phyloP scores from a whole-genome alignment of 2,329 filamentous ascomycete species.

The Diaporthe australafricana region DNA sequence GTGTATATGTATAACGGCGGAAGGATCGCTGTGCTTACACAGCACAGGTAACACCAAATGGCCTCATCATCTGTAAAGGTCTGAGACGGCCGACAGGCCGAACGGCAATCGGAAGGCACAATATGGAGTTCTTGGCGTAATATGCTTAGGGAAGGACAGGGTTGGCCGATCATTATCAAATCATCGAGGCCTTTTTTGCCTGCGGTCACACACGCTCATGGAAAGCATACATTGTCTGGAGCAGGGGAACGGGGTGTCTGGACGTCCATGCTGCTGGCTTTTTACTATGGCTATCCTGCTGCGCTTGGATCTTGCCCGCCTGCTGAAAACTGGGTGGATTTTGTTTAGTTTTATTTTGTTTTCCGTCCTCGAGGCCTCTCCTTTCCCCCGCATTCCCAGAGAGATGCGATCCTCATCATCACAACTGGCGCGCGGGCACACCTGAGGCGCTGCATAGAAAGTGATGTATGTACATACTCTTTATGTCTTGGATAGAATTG shows the following conservation, averaged over 20 bases:
- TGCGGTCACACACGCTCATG: not conserved
- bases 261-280: not conserved
- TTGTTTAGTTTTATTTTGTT: not conserved
- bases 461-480: conserved; percentile 14
- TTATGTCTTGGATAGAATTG: conserved; percentile 6
- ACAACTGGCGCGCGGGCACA: not conserved
- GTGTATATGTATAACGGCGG: conserved; percentile 7
- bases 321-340: not conserved
- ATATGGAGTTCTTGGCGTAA: conserved; percentile 32
- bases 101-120: conserved; percentile 2
- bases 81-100: not conserved
- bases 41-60: conserved; percentile 13
- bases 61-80: not conserved
- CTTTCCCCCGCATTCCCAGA: not conserved
- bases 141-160: not conserved
- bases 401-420: not conserved
- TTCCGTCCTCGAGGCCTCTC: not conserved
- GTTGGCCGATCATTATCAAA: not conserved
- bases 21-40: conserved; percentile 33
- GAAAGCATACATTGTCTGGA: conserved; percentile 10
- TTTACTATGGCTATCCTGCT: conserved; percentile 9
- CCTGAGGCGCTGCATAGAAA: not conserved
- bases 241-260: conserved; percentile 11
- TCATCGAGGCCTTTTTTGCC: conserved; percentile 1
- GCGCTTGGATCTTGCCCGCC: conserved; percentile 18